Evolutionary conservation across 2,329 filamentous ascomycete genomes (phyloP).

Genomic region (Penicillium sp.): DNA sequence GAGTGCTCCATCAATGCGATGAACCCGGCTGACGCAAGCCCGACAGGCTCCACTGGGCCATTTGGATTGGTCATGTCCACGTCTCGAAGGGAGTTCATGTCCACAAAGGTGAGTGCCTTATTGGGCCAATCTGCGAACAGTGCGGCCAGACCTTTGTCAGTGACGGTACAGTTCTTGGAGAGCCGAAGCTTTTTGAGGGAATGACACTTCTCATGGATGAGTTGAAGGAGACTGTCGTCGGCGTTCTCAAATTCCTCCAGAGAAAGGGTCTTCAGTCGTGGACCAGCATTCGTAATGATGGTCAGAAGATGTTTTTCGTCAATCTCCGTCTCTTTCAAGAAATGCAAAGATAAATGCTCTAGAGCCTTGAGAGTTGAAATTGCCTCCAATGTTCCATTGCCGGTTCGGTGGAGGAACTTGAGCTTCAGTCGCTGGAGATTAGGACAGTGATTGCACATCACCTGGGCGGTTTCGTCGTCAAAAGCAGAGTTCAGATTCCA

Average conservation of each 20-base stretch:
- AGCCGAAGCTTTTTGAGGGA: conserved; percentile 76
- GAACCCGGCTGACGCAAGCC: conserved; percentile 75
- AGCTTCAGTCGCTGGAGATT: conserved; percentile 76
- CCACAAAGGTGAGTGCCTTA: conserved; percentile 66
- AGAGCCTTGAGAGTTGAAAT: conserved; percentile 66
- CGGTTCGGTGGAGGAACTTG: conserved; percentile 74
- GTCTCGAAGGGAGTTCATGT: conserved; percentile 76
- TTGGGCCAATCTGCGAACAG: conserved; percentile 80
- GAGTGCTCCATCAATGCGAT: conserved; percentile 83
- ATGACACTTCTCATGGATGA: conserved; percentile 70
- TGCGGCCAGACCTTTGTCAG: conserved; percentile 69
- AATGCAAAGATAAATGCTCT: conserved; percentile 72
- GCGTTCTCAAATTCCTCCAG: conserved; percentile 67
- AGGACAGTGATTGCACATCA: conserved; percentile 66
- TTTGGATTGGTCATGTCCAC: conserved; percentile 71
- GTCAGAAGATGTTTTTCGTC: conserved; percentile 60
- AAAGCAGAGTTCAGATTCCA: conserved; percentile 84
- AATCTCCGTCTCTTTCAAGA: conserved; percentile 58
- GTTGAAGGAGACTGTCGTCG: conserved; percentile 69
- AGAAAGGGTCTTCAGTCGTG: conserved; percentile 73
- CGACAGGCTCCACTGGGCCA: conserved; percentile 63
- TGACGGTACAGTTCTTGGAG: conserved; percentile 72
- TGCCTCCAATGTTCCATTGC: conserved; percentile 63
- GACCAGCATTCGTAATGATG: conserved; percentile 64
- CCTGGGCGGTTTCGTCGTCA: conserved; percentile 66